Evolutionary conservation across 306 rosid species (phyloP), one percentile per base, ranked within the genome.

Genomic region (Parietaria judaica): DNA sequence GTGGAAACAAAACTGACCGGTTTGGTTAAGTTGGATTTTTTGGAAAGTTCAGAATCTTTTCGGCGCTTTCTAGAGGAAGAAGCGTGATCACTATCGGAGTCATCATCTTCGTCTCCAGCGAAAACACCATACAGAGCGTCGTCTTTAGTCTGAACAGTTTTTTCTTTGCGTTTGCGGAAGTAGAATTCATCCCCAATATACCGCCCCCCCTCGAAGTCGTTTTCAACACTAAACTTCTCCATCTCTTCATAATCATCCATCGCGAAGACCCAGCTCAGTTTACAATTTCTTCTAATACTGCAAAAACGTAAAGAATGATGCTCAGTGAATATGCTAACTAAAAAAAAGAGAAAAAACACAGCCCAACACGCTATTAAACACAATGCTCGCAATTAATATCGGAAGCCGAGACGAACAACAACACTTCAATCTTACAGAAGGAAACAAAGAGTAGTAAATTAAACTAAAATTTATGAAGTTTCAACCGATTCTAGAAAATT

Each of bases 211-310:
- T 87, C 97, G 44, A 58, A 91, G 81, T 91, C 96, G n/a, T 91
- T 81, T 36, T 87, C 96, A 85, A 64, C 69, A 45, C 89, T 94
- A 47, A 91, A 91, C 47, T 66, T 76, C 76, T 87, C 96, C 95
- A 81, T 85, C 66, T 91, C 97, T 65, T 85, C 91, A 57, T 85
- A 76, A 56, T 85, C 95, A 3, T 90, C 97, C 97, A 90, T 90
- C 41, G 66, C 66, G 31, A 23, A 23, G 31, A 23, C 31, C 2
- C 31, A 2, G 31, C 31, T 23, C 31, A 23, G 31, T 23, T 23
- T 23, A 23, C 31, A 23, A 23, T 23, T 23, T 23, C 31, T 23
- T 23, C 31, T 23, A 23, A 23, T 23, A 23, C 31, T 23, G 31
- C 31, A 23, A 23, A 23, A 23, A 23, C 31, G 2, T 23, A 23